Conservation (phyloP, 345 rosid species). For the Citrus sinensis region DNA sequence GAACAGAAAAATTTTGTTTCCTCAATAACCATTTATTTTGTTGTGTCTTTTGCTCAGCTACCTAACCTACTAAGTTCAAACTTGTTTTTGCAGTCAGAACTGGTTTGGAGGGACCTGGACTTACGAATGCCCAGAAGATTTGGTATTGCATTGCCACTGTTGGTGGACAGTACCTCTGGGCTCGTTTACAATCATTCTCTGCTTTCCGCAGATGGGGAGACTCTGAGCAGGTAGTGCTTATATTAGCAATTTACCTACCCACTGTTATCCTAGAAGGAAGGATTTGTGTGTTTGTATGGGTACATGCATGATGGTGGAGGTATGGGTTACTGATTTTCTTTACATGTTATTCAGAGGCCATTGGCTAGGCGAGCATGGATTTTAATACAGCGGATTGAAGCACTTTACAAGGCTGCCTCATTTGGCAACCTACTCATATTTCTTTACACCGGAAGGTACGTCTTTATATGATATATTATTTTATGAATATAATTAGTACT, state of each 20-base stretch:
- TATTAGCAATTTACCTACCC: no score
- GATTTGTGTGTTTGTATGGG: background rate
- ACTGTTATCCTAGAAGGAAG: background rate
- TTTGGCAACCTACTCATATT: constrained; percentile 83
- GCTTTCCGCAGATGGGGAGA: constrained; percentile 99
- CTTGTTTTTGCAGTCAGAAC: constrained; percentile 59
- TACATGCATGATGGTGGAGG: background rate
- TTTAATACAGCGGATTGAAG: constrained; percentile 71
- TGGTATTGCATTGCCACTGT: constrained; percentile 91
- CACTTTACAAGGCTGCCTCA: constrained; percentile 87
- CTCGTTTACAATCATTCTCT: constrained; percentile 87
- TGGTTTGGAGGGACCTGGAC: constrained; percentile 94
- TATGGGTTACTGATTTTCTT: background rate
- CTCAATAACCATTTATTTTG: background rate
- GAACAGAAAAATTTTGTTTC: background rate
- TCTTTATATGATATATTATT: background rate
- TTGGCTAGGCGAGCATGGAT: constrained; percentile 78
- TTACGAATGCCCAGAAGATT: constrained; percentile 76
- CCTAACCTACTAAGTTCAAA: background rate
- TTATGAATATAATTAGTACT: background rate
- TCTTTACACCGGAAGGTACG: constrained; percentile 89
- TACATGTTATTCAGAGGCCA: constrained; percentile 58
- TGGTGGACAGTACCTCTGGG: constrained; percentile 94
- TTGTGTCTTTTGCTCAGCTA: background rate
- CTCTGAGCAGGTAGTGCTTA: constrained; percentile 66